These are phyloP conservation scores for Suhomyces canberraensis DNA, from an alignment of 805 yeast genomes.

Conservation along the genomic window DNA sequence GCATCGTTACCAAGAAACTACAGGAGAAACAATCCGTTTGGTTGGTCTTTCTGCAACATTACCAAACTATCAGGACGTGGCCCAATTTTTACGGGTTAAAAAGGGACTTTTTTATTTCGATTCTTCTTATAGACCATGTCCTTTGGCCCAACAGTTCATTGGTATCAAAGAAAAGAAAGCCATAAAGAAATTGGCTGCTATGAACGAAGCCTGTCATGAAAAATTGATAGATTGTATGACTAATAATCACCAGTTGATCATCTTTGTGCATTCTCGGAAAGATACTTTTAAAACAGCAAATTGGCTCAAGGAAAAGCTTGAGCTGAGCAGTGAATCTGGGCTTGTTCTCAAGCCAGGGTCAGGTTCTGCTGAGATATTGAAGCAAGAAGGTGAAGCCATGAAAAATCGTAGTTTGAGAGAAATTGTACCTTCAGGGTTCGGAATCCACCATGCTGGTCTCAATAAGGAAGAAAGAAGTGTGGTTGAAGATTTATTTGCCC, in stretches of 20 bases:
- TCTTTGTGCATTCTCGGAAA: slow-evolving; percentile 91
- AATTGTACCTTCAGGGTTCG: slow-evolving; percentile 70
- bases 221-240: slow-evolving; percentile 55
- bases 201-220: slow-evolving; percentile 89
- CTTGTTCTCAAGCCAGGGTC: slow-evolving; percentile 45
- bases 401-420: slow-evolving; percentile 54
- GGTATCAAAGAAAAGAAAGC: slow-evolving; percentile 86
- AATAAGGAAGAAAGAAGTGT: slow-evolving; percentile 66
- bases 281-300: slow-evolving; percentile 85
- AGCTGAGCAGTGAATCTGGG: slow-evolving; percentile 51
- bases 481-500: slow-evolving; percentile 85
- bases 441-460: slow-evolving; percentile 91
- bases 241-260: slow-evolving; percentile 73
- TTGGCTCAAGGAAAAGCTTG: slow-evolving; percentile 60
- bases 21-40: slow-evolving; percentile 56
- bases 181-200: slow-evolving; percentile 70
- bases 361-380: slow-evolving; percentile 61
- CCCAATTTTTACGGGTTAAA: slow-evolving; percentile 66
- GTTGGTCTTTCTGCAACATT: slow-evolving; percentile 91
- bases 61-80: slow-evolving; percentile 87
- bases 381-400: slow-evolving; percentile 57
- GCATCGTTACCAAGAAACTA: slow-evolving; percentile 42
- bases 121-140: slow-evolving; percentile 85
- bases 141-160: slow-evolving; percentile 80
- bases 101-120: slow-evolving; percentile 79